Evolutionary conservation across 352 stramenopile genomes (phyloP).

Genomic region (Globisporangium polare): DNA sequence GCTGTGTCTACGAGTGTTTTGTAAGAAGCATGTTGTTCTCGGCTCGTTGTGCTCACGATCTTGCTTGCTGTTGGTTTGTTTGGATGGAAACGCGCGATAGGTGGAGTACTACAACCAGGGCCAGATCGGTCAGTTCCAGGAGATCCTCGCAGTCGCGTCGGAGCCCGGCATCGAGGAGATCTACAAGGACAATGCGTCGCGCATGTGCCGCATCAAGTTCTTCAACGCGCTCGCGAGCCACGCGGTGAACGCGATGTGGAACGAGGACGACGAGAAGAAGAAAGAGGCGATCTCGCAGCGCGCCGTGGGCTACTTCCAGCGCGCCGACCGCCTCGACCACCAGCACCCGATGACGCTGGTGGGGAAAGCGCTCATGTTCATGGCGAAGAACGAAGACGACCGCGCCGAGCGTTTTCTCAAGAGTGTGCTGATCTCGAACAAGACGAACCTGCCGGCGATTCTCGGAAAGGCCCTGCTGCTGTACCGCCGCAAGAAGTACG

Average conservation of each 20-base stretch:
- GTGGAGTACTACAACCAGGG: conserved; percentile 90
- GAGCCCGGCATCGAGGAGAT: conserved; percentile 86
- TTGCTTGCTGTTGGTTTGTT: neutral
- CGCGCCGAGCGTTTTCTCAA: conserved; percentile 90
- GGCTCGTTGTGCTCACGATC: neutral
- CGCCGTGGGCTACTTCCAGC: conserved; percentile 83
- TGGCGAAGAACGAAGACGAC: conserved; percentile 91
- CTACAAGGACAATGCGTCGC: conserved; percentile 84
- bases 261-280: conserved; percentile 88
- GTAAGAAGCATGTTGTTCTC: neutral
- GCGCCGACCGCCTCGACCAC: conserved; percentile 84
- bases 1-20: neutral
- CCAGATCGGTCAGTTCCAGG: conserved; percentile 73
- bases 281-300: conserved; percentile 73
- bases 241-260: conserved; percentile 87
- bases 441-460: conserved; percentile 84
- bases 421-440: conserved; percentile 88
- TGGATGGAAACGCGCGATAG: conserved; percentile 20
- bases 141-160: conserved; percentile 79
- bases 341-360: conserved; percentile 89
- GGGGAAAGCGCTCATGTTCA: conserved; percentile 91
- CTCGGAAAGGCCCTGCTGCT: conserved; percentile 83
- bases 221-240: conserved; percentile 85
- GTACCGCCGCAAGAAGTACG: conserved; percentile 87
- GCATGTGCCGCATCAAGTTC: conserved; percentile 87